Evolutionary conservation across 192 early-diverging fungal species (phyloP).

Genomic region (Coemansia sp.): DNA sequence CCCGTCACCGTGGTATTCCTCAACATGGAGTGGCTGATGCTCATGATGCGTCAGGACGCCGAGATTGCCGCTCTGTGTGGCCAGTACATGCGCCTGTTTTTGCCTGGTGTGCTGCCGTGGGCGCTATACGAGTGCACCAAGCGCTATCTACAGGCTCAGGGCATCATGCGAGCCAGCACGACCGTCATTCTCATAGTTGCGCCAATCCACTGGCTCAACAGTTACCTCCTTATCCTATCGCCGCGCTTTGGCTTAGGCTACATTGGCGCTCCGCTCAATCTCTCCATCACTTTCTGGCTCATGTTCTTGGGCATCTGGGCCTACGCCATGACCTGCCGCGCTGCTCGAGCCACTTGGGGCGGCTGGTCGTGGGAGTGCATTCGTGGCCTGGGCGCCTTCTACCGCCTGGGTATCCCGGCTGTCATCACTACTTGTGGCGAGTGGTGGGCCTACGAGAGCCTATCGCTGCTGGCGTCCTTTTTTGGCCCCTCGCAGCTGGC

Average conservation of each 20-base stretch:
- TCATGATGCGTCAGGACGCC: conserved; percentile 72
- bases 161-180: conserved; percentile 82
- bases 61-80: conserved; percentile 67
- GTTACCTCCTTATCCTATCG: conserved; percentile 77
- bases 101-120: conserved; percentile 73
- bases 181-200: conserved; percentile 66
- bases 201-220: conserved; percentile 71
- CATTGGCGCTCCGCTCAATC: conserved; percentile 81
- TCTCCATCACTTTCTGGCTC: conserved; percentile 69
- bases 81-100: conserved; percentile 61
- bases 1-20: conserved; percentile 70
- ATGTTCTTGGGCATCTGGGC: conserved; percentile 64
- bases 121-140: conserved; percentile 82
- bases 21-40: conserved; percentile 66
- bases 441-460: conserved; percentile 57
- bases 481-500: conserved; percentile 58
- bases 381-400: conserved; percentile 50
- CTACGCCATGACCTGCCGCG: conserved; percentile 61
- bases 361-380: conserved; percentile 58
- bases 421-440: conserved; percentile 72
- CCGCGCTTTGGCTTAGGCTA: conserved; percentile 65
- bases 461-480: conserved; percentile 53
- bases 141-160: conserved; percentile 88
- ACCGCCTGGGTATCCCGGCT: conserved; percentile 66
- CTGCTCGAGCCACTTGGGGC: conserved; percentile 61